Evolutionary conservation across 805 yeast species (phyloP).

Genomic region (Cyberlindnera bimundalis): DNA sequence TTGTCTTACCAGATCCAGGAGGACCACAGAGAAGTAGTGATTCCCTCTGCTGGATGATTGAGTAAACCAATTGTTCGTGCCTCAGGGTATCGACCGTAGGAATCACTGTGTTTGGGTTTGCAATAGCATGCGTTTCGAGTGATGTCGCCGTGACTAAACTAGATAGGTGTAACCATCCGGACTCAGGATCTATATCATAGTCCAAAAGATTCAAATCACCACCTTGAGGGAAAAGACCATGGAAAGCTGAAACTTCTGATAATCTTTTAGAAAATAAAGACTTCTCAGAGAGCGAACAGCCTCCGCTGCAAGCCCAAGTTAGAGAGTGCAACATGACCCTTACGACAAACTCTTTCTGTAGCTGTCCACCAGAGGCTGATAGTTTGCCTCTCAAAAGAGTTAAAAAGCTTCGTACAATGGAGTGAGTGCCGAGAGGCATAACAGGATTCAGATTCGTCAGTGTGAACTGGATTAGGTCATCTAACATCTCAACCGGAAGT

Average conservation of each 20-base stretch:
- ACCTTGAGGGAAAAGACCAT: conserved; percentile 15
- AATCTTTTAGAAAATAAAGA: conserved; percentile 34
- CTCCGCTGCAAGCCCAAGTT: conserved; percentile 69
- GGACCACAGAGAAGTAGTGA: conserved; percentile 87
- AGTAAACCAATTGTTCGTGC: conserved; percentile 58
- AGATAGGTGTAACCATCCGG: conserved; percentile 47
- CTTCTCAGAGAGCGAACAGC: conserved; percentile 39
- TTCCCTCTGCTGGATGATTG: conserved; percentile 50
- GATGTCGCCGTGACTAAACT: conserved; percentile 50
- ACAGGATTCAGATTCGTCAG: conserved; percentile 3
- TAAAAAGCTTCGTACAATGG: conserved; percentile 8
- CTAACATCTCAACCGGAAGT: background rate
- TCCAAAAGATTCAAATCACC: conserved; percentile 26
- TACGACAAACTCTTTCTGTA: conserved; percentile 9
- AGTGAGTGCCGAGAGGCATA: conserved; percentile 6
- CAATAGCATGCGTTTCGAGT: conserved; percentile 36
- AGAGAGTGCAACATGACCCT: conserved; percentile 32
- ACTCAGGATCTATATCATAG: conserved; percentile 43
- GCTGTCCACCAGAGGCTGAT: too few relatives aligned
- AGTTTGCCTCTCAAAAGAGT: background rate
- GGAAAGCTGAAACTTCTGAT: conserved; percentile 19
- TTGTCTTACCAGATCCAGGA: conserved; percentile 96
- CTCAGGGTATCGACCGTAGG: conserved; percentile 77
- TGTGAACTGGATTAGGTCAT: conserved; percentile 1
- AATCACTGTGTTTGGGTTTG: conserved; percentile 60